phyloP scores from a whole-genome alignment of 768 basidiomycete species.

The Lactarius sanguifluus region DNA sequence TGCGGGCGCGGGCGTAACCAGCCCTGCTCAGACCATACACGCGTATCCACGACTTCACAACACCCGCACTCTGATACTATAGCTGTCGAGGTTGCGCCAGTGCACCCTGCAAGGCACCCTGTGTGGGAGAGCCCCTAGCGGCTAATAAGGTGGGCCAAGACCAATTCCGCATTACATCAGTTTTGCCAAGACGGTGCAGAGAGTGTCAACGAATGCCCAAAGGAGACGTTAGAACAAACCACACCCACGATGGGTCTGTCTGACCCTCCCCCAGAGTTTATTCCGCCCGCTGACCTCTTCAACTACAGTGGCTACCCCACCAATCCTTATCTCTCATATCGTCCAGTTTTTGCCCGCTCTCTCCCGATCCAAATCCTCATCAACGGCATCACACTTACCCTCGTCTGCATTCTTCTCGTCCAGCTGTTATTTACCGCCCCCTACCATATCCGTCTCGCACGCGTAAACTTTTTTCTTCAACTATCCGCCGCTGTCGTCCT shows the following conservation, averaged over 20 bases:
- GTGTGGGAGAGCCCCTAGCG: background rate
- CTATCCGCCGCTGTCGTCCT: conserved; percentile 79
- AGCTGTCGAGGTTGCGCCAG: background rate
- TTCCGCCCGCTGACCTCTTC: background rate
- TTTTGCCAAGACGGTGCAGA: conserved; percentile 1
- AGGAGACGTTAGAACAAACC: background rate
- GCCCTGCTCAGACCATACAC: background rate
- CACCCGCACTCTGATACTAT: background rate
- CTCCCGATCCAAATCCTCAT: conserved; percentile 89
- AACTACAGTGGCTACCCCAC: conserved; percentile 32
- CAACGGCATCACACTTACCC: conserved; percentile 80
- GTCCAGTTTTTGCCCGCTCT: conserved; percentile 82
- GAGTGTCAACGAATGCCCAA: background rate
- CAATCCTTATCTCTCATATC: conserved; percentile 77
- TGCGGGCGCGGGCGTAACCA: no score
- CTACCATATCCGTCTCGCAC: conserved; percentile 93
- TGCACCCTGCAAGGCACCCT: no score
- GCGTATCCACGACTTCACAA: background rate
- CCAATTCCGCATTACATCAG: background rate
- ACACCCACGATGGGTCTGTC: conserved; percentile 17
- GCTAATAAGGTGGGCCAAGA: conserved; percentile 4
- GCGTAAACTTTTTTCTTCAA: conserved; percentile 89
- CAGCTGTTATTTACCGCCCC: conserved; percentile 94
- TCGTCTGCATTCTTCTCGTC: conserved; percentile 81
- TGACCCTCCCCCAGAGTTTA: background rate